Conservation (phyloP, 2,329 filamentous ascomycete genomes). For the Pestalotiopsis sp. region DNA sequence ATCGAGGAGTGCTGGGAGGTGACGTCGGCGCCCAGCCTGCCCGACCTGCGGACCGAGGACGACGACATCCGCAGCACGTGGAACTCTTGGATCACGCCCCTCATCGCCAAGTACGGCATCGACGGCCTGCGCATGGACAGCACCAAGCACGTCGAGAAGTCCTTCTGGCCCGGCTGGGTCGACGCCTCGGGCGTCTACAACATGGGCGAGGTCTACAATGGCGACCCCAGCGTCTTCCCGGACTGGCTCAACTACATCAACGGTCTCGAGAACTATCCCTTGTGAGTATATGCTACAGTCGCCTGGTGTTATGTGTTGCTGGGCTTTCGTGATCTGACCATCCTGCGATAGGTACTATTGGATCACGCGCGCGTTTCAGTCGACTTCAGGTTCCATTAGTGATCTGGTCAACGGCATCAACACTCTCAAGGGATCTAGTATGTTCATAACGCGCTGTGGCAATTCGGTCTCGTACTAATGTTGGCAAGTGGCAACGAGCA, state of each 20-base stretch:
- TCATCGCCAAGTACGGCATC: slow-evolving; percentile 56
- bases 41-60: slow-evolving; percentile 49
- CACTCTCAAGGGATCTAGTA: slow-evolving; percentile 22
- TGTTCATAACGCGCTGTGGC: not conserved
- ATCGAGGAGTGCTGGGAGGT: slow-evolving; percentile 53
- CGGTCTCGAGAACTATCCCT: slow-evolving; percentile 53
- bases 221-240: slow-evolving; percentile 44
- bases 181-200: slow-evolving; percentile 49
- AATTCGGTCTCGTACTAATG: not conserved
- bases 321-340: not conserved
- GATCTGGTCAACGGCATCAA: slow-evolving; percentile 37
- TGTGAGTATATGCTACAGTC: slow-evolving; percentile 31
- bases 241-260: slow-evolving; percentile 50
- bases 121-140: slow-evolving; percentile 54
- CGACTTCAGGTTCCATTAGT: slow-evolving; percentile 31
- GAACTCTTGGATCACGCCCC: slow-evolving; percentile 48
- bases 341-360: slow-evolving; percentile 42
- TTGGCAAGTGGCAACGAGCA: slow-evolving; percentile 30
- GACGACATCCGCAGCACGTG: slow-evolving; percentile 43
- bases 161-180: slow-evolving; percentile 49
- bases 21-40: slow-evolving; percentile 45
- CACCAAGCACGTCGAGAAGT: slow-evolving; percentile 49
- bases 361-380: slow-evolving; percentile 38
- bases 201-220: slow-evolving; percentile 53
- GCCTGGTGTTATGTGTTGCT: too few species aligned